These are phyloP conservation scores for Castanospermum australe DNA, from an alignment of 306 rosid species.

Conservation along the genomic window DNA sequence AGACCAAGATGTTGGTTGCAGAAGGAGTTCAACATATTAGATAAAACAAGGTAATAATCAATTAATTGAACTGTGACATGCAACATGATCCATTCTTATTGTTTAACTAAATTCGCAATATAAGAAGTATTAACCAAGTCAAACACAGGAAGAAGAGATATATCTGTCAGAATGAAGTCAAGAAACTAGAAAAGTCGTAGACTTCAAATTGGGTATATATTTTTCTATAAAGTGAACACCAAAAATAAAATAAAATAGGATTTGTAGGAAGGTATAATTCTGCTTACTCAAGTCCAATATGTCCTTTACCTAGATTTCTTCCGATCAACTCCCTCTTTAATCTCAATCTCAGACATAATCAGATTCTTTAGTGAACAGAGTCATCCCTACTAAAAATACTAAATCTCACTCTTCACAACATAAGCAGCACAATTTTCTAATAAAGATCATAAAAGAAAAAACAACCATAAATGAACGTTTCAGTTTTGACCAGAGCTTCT, in stretches of 20 bases:
- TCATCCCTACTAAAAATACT: background rate
- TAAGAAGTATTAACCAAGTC: background rate
- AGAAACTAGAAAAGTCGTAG: background rate
- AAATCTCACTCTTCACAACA: background rate
- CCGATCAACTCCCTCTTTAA: background rate
- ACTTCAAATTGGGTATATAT: background rate
- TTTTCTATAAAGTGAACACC: background rate
- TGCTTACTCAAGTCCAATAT: background rate
- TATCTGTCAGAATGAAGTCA: background rate
- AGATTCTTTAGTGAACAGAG: background rate
- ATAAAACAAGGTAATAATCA: background rate
- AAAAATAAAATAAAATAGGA: background rate
- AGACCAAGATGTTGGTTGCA: background rate
- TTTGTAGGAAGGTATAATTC: background rate
- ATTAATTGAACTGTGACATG: background rate
- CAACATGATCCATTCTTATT: background rate
- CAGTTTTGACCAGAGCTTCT: conserved; percentile 20
- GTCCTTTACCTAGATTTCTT: background rate
- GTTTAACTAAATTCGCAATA: background rate
- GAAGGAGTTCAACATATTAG: background rate
- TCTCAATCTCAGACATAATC: background rate
- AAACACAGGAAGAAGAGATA: background rate
- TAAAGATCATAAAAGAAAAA: background rate
- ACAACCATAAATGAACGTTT: background rate
- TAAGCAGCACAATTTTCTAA: background rate